phyloP scores from a whole-genome alignment of 768 basidiomycete species.

The Rhizopogon vesiculosus region DNA sequence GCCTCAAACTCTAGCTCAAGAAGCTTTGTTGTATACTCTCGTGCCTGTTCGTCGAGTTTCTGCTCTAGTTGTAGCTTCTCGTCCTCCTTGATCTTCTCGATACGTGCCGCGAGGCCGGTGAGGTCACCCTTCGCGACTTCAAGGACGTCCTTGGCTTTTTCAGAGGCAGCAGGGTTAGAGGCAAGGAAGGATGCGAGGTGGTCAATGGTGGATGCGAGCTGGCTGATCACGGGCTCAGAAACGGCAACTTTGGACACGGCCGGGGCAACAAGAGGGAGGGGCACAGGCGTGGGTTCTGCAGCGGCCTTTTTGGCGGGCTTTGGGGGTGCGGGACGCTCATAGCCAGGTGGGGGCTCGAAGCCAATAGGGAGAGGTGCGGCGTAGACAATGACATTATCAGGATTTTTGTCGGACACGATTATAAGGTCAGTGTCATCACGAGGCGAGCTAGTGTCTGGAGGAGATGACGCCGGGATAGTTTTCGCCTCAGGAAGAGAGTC shows the following conservation, averaged over 20 bases:
- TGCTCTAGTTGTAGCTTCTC: conserved; percentile 65
- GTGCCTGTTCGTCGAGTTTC: conserved; percentile 74
- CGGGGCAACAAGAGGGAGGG: conserved; percentile 78
- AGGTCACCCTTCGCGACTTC: conserved; percentile 80
- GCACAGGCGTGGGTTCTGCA: conserved; percentile 26
- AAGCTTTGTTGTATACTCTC: conserved; percentile 78
- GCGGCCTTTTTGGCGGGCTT: conserved; percentile 34
- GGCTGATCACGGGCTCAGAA: conserved; percentile 89
- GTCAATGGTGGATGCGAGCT: conserved; percentile 92
- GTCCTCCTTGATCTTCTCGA: conserved; percentile 76
- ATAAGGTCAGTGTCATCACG: conserved; percentile 21
- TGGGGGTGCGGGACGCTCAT: conserved; percentile 53
- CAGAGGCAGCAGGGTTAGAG: conserved; percentile 60
- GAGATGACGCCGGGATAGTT: conserved; percentile 14
- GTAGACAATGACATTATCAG: conserved; percentile 46
- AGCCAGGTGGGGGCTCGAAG: conserved; percentile 92
- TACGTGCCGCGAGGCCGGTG: conserved; percentile 65
- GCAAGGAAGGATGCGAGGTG: conserved; percentile 81
- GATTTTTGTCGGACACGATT: conserved; percentile 17
- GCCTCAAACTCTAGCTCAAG: conserved; percentile 82
- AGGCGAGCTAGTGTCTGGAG: conserved; percentile 22
- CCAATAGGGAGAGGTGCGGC: conserved; percentile 80
- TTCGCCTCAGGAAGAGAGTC: conserved; percentile 21
- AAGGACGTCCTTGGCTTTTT: conserved; percentile 70
- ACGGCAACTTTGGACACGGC: conserved; percentile 63